Percentiles rank a stretch among this genome's conserved stretches.
Conservation (phyloP, 2,329 filamentous ascomycete genomes). For the Penicillium sp. region DNA sequence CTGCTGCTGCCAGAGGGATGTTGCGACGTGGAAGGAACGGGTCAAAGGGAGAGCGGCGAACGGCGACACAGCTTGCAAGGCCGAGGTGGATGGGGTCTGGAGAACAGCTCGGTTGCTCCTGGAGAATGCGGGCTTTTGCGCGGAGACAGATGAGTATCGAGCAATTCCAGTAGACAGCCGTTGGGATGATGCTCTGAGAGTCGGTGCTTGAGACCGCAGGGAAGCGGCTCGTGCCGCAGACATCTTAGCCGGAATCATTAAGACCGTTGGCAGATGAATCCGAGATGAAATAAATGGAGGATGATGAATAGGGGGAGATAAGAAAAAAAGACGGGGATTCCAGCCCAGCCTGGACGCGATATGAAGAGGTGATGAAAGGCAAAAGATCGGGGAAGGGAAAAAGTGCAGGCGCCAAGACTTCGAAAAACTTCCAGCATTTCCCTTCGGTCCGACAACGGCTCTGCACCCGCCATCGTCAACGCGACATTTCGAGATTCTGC, state of each 20-base stretch:
- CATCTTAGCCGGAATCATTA: constrained; percentile 45
- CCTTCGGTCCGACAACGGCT: constrained; percentile 31
- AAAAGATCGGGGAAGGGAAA: constrained; percentile 34
- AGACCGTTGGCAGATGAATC: constrained; percentile 19
- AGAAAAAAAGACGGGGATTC: constrained; percentile 10
- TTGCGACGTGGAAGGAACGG: constrained; percentile 40
- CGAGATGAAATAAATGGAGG: constrained; percentile 4
- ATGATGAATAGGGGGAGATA: constrained; percentile 3
- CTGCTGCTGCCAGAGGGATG: constrained; percentile 36
- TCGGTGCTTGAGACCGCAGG: constrained; percentile 36
- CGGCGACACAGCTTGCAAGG: constrained; percentile 34
- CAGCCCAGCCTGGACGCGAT: constrained; percentile 28
- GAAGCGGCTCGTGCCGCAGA: constrained; percentile 40
- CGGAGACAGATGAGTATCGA: constrained; percentile 38
- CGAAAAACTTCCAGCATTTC: constrained; percentile 38
- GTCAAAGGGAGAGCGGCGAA: constrained; percentile 39
- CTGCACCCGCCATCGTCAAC: constrained; percentile 6
- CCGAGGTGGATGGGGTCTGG: constrained; percentile 31
- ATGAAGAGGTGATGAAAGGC: constrained; percentile 26
- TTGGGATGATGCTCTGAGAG: constrained; percentile 36
- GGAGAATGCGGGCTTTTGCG: constrained; percentile 32
- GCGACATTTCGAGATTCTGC: background rate
- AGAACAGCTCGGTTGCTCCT: constrained; percentile 35
- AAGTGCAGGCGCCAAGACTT: constrained; percentile 41
- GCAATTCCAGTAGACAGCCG: constrained; percentile 37